phyloP scores from a whole-genome alignment of 1,139 yeast genomes.

The Wickerhamomyces sp. region DNA sequence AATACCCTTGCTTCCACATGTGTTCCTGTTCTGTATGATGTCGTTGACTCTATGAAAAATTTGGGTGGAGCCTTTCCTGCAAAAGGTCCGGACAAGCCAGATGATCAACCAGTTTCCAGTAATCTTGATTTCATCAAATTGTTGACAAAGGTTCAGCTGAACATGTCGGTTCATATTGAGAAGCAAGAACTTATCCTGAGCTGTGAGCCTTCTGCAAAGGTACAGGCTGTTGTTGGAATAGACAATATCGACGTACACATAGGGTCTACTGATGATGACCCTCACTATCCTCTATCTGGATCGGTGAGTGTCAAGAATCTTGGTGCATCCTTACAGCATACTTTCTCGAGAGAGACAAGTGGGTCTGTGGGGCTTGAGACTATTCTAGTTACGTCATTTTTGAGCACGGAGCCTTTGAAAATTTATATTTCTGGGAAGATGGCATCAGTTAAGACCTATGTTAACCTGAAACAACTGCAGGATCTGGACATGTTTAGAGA shows the following conservation, averaged over 20 bases:
- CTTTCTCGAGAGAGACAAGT: constrained; percentile 85
- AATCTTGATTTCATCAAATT: constrained; percentile 33
- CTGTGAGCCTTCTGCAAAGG: constrained; percentile 92
- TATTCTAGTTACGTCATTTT: constrained; percentile 36
- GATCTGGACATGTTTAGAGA: constrained; percentile 80
- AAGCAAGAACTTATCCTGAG: constrained; percentile 72
- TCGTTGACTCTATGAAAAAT: constrained; percentile 39
- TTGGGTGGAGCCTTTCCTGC: constrained; percentile 27
- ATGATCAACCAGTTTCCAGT: not conserved
- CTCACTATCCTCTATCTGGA: constrained; percentile 38
- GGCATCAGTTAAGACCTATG: constrained; percentile 52
- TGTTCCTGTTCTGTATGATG: constrained; percentile 69
- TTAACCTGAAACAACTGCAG: constrained; percentile 81
- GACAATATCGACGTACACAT: constrained; percentile 58
- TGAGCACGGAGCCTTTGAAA: constrained; percentile 36
- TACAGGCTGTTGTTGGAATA: constrained; percentile 76
- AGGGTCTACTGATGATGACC: constrained; percentile 44
- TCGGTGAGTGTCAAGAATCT: constrained; percentile 46
- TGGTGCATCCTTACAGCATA: constrained; percentile 76
- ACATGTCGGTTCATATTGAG: constrained; percentile 59
- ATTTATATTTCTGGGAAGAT: constrained; percentile 51
- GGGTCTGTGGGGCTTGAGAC: constrained; percentile 62
- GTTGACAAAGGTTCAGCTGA: constrained; percentile 53
- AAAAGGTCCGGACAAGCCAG: not conserved
- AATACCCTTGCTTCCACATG: constrained; percentile 69